Conservation (phyloP, 23 red algal species). For the Agarophyton chilense region DNA sequence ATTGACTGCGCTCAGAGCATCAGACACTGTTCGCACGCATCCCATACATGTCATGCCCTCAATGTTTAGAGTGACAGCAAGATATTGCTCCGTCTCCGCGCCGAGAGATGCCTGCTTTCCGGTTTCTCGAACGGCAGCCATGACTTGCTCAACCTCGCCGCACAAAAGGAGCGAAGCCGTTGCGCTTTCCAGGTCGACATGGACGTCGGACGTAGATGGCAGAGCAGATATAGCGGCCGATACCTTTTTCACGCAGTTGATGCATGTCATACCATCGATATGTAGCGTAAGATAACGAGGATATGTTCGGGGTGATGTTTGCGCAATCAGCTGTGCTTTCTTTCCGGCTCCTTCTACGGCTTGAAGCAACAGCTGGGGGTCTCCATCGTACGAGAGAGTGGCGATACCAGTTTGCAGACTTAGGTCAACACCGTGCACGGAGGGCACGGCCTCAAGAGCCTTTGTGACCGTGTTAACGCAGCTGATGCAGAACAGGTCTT, state of each 20-base stretch:
- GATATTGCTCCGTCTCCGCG: background rate
- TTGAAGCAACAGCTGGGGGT: background rate
- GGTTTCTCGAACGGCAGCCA: constrained; percentile 1
- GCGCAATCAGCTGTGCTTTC: background rate
- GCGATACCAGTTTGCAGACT: constrained; percentile 9
- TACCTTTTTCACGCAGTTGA: constrained; percentile 29
- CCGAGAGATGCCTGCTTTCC: constrained; percentile 20
- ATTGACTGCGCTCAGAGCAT: constrained; percentile 4
- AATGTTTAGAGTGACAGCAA: constrained; percentile 30
- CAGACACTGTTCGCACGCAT: constrained; percentile 25
- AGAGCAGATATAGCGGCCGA: constrained; percentile 23
- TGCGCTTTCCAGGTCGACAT: constrained; percentile 14
- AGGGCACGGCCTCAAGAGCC: background rate
- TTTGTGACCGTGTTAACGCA: constrained; percentile 29
- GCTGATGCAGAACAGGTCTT: constrained; percentile 20
- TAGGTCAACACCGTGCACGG: background rate
- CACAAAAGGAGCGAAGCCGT: background rate
- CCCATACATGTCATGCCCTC: constrained; percentile 64
- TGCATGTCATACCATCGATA: constrained; percentile 64
- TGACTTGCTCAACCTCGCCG: background rate
- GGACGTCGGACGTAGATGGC: constrained; percentile 10
- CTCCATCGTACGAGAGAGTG: constrained; percentile 15
- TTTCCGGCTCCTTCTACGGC: constrained; percentile 45
- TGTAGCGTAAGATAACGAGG: constrained; percentile 16
- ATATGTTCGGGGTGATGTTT: no score